Percentiles rank a stretch among this genome's conserved stretches.
Evolutionary conservation across 306 rosid species (phyloP).

Genomic region (Medicago lupulina): DNA sequence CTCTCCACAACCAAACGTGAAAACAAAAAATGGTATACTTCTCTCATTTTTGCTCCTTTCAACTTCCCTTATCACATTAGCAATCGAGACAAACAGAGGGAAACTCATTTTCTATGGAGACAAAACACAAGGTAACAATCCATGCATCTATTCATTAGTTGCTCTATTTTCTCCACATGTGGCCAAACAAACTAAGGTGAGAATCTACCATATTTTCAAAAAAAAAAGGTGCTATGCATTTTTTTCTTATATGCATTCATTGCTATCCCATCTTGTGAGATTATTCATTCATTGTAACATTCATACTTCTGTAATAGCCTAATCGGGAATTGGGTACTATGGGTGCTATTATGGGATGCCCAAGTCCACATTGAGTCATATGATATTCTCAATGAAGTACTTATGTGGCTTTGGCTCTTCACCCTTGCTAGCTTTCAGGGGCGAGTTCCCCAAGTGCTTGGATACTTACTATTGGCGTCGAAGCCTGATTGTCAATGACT

Average conservation of each 20-base stretch:
- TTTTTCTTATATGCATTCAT: conserved; percentile 2
- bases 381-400: not conserved
- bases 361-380: too few species aligned
- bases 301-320: not conserved
- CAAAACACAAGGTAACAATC: too few species aligned
- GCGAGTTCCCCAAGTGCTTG: not conserved
- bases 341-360: too few species aligned
- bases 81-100: not conserved
- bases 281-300: not conserved
- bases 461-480: not conserved
- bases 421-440: not conserved
- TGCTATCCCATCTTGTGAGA: not conserved
- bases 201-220: conserved; percentile 1
- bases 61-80: not conserved
- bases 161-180: not conserved
- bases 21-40: not conserved
- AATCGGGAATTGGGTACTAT: not conserved
- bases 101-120: not conserved
- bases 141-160: too few species aligned
- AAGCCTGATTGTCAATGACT: not conserved
- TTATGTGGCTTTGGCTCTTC: not conserved
- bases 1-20: not conserved
- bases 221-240: not conserved
- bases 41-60: conserved; percentile 2
- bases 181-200: conserved; percentile 1